Percentiles rank a stretch among this genome's conserved stretches.
These are phyloP conservation scores for Sporothrix schenckii DNA, from an alignment of 2,329 filamentous ascomycete species.

Conservation along the genomic window DNA sequence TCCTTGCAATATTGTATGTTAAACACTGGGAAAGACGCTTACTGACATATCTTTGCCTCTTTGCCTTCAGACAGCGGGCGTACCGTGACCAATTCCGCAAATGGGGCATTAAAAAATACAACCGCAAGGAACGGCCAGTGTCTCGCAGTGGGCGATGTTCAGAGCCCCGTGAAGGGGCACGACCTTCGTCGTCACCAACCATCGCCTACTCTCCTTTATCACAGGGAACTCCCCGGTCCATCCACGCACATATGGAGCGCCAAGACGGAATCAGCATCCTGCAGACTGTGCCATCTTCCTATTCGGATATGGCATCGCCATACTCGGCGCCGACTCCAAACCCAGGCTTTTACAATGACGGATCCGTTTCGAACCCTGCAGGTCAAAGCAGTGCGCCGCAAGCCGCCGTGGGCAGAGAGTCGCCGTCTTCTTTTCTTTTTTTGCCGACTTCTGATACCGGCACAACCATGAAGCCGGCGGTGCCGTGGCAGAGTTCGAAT, in stretches of 20 bases:
- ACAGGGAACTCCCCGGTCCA: neutral
- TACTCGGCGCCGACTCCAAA: neutral
- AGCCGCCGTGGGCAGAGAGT: neutral
- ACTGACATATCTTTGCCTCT: neutral
- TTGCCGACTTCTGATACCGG: neutral
- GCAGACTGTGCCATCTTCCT: neutral
- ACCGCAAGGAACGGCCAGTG: constrained; percentile 17
- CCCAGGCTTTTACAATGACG: neutral
- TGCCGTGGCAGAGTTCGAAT: neutral
- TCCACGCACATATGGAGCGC: neutral
- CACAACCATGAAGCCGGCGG: neutral
- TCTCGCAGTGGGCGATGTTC: neutral
- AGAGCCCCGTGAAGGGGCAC: too few species aligned
- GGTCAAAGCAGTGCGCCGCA: neutral
- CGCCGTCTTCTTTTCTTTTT: constrained; percentile 8
- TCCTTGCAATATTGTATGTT: neutral
- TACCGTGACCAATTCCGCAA: constrained; percentile 30
- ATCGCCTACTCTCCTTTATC: neutral
- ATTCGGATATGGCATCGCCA: neutral
- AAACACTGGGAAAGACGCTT: neutral
- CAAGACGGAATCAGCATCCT: neutral
- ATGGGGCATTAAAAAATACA: constrained; percentile 28
- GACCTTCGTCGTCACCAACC: neutral
- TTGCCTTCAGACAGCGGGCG: constrained; percentile 19
- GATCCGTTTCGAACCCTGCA: neutral